Evolutionary conservation across 176 grass and related monocot genomes (phyloP), one percentile per base, ranked within the genome.

Genomic region (Musa acuminata): DNA sequence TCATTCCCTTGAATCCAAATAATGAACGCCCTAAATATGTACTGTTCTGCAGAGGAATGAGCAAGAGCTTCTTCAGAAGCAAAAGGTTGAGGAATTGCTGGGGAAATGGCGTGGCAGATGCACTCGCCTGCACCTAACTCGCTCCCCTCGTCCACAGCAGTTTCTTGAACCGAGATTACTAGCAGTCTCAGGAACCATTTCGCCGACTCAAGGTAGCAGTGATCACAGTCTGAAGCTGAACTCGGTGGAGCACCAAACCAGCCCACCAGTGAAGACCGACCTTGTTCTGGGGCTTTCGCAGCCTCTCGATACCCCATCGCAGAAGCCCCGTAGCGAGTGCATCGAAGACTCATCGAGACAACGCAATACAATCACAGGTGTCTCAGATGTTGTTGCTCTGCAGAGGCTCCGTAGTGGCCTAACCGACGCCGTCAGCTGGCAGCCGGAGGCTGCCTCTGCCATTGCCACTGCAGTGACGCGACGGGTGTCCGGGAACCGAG

Each of bases 401-500:
- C 91, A 92, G 76, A 87, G 84, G 54, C 88, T 99, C 59, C 79
- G 87, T 23, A 91, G 92, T 76, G 91, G 85, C 53, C 85, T 99
- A 62, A 91, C 85, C 43, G 91, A 89, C 62, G 89, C 86, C 69
- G 88, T 99, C 53, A 78, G 80, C 57, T 99, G 90, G 96, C 96
- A 99, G 75, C 87, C 86, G 49, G 89, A 99, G 69, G 90, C 96
- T 1, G 87, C 91, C 64, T 89, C 91, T 65, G 82, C 91, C 26
- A 81, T 99, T 7, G 90, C 96, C 74, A 84, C 91, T 52, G 87
- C 84, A 53, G 86, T 99, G 25, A 86, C 83, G 76, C 81, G 89
- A 74, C 84, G 82, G 86, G 87, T 82, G 80, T 83, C 84, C 29
- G 91, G 84, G 14, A 87, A 77, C 25, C 84, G 85, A 25, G 92